Conservation (phyloP, 2,329 filamentous ascomycete species). For the Samsoniella hepiali region DNA sequence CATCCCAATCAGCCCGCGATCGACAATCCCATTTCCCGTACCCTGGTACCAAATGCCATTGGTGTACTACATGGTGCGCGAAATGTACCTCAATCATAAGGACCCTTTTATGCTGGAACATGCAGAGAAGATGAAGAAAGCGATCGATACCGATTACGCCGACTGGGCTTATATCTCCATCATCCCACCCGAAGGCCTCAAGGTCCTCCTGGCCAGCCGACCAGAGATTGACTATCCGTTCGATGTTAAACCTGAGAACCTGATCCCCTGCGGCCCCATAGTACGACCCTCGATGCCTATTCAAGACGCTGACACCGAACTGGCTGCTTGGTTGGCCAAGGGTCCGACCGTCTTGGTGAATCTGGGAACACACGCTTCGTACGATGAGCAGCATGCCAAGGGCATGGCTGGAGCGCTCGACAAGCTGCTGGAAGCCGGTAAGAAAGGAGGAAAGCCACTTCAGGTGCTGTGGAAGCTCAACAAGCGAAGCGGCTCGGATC, state of each 20-base stretch:
- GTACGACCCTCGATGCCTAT: constrained; percentile 37
- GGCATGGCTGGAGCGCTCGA: constrained; percentile 29
- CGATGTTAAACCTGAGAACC: constrained; percentile 35
- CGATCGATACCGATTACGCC: constrained; percentile 9
- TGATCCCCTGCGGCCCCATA: constrained; percentile 41
- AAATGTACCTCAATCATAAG: constrained; percentile 6
- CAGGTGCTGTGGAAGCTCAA: constrained; percentile 33
- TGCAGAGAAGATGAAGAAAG: not conserved
- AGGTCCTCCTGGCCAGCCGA: not conserved
- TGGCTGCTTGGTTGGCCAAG: constrained; percentile 40
- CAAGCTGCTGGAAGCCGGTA: not conserved
- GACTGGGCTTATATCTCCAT: constrained; percentile 16
- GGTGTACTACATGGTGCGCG: constrained; percentile 13
- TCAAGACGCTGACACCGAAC: constrained; percentile 38
- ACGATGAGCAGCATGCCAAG: constrained; percentile 24
- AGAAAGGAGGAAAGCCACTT: not conserved
- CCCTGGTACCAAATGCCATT: constrained; percentile 12
- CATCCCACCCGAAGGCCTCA: constrained; percentile 2
- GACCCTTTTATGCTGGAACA: constrained; percentile 7
- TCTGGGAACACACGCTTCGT: constrained; percentile 40
- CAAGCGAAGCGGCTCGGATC: constrained; percentile 21
- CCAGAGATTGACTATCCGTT: constrained; percentile 30
- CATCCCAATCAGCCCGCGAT: not conserved
- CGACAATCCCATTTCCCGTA: constrained; percentile 8
- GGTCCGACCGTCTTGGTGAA: constrained; percentile 46